Base-by-base conservation (phyloP, 129 eudicot genomes). In the Solidago caesia region DNA sequence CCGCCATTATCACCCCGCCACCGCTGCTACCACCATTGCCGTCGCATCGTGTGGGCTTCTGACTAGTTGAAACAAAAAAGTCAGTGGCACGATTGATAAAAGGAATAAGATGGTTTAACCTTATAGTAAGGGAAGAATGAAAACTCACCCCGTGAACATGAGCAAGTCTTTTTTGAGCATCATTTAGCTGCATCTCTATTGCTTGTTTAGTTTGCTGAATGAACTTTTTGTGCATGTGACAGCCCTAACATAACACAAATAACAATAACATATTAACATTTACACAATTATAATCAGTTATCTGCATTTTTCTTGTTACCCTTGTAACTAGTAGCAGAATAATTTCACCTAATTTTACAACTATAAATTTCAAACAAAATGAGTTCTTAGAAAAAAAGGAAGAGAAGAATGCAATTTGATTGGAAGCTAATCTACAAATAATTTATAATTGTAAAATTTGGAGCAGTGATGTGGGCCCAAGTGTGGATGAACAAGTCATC, bases 131-230 rank as follows among this genome's bases (percentile, higher is more conserved):
- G 73, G 81, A 62, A 29, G 79, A 68, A 48, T 58, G 45, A 67
- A 71, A 64, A 73, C 89, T 92, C 70, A 85, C 97, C 84, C 87
- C 82, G 46, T 85, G 89, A 74, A 85, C 88, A 46, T 79, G 81
- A 44, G 84, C 70, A 61, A 89, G 79, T 82, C 75, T 85, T 76
- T 62, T 85, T 44, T 92, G 85, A 52, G 89, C 89, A 57, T 84
- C 92, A 52, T 60, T 78, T 63, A 92, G 88, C 73, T 84, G 91
- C 67, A 75, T 76, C 78, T 89, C 83, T 58, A 92, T 84, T 48
- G 83, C 84, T 80, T 85, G 89, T 79, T 89, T 87, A 27, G 85
- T 84, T 84, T 92, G 88, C 82, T 77, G 49, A 70, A 92, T 82
- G 67, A 85, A 64, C 78, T 87, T 92, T 63, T 81, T 85, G 69